Conservation (phyloP, 345 rosid genomes). For the Tarenaya hassleriana region DNA sequence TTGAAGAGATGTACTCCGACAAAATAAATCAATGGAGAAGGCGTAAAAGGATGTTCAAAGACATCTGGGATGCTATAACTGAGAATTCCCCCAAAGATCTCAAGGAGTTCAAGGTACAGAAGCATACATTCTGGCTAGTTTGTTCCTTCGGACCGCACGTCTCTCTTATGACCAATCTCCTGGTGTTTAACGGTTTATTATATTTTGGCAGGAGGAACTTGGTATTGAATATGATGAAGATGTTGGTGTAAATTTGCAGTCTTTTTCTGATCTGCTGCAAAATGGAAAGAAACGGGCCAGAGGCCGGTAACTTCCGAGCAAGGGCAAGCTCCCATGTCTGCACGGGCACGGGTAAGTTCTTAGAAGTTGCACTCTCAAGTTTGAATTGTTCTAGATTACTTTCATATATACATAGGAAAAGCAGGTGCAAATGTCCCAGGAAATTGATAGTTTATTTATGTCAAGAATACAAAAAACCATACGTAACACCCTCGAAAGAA, state of each 20-base stretch:
- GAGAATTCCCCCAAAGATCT: slow-evolving; percentile 77
- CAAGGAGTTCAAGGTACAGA: slow-evolving; percentile 73
- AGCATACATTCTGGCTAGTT: not conserved
- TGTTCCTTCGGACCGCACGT: not conserved
- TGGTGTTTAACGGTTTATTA: slow-evolving; percentile 17
- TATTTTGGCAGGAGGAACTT: slow-evolving; percentile 67
- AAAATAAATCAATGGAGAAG: slow-evolving; percentile 74
- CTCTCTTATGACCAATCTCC: not conserved
- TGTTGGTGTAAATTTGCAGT: slow-evolving; percentile 58
- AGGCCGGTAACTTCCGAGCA: slow-evolving; percentile 31
- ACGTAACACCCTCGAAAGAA: slow-evolving; percentile 7
- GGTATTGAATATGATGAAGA: slow-evolving; percentile 91
- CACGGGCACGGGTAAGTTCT: slow-evolving; percentile 15
- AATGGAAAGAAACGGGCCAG: slow-evolving; percentile 50
- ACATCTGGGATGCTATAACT: slow-evolving; percentile 82
- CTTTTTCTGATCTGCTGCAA: slow-evolving; percentile 49
- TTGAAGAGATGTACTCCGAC: slow-evolving; percentile 51
- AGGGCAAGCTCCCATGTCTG: no score
- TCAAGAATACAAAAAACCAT: slow-evolving; percentile 13
- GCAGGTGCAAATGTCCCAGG: slow-evolving; percentile 11
- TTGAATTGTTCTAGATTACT: slow-evolving; percentile 9
- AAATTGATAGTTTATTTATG: slow-evolving; percentile 17
- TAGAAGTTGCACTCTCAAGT: slow-evolving; percentile 11
- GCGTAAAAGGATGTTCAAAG: slow-evolving; percentile 92
- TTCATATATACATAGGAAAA: slow-evolving; percentile 7